Evolutionary conservation across 345 rosid genomes (phyloP).

Genomic region (Psidium guajava): DNA sequence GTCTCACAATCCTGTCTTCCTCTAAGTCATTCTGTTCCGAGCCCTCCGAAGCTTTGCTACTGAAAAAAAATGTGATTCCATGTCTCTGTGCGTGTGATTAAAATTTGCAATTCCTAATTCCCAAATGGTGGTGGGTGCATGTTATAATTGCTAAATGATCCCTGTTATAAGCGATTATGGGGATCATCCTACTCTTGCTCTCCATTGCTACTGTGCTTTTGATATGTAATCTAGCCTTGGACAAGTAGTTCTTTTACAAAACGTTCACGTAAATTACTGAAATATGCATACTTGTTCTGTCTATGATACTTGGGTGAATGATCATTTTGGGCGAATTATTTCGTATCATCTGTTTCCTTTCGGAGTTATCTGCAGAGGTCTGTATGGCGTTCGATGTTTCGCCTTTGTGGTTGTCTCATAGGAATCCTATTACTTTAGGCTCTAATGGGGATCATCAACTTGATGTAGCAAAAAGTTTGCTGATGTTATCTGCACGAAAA

Average conservation of each 20-base stretch:
- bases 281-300: neutral
- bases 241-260: neutral
- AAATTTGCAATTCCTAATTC: neutral
- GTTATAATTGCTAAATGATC: too few relatives aligned
- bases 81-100: neutral
- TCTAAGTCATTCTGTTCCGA: neutral
- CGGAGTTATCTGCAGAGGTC: neutral
- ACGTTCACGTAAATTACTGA: neutral
- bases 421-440: neutral
- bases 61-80: neutral
- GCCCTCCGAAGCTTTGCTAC: neutral
- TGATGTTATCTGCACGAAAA: neutral
- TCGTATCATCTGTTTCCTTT: neutral
- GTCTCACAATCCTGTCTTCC: neutral
- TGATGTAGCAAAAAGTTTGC: neutral
- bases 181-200: neutral
- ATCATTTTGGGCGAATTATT: neutral
- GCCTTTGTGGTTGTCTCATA: neutral
- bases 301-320: neutral
- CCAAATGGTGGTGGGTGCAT: neutral
- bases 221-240: neutral
- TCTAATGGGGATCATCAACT: neutral
- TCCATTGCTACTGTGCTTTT: neutral
- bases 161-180: neutral
- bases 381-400: neutral